phyloP scores from a whole-genome alignment of 2,329 filamentous ascomycete species.

The Verticillium klebahnii region DNA sequence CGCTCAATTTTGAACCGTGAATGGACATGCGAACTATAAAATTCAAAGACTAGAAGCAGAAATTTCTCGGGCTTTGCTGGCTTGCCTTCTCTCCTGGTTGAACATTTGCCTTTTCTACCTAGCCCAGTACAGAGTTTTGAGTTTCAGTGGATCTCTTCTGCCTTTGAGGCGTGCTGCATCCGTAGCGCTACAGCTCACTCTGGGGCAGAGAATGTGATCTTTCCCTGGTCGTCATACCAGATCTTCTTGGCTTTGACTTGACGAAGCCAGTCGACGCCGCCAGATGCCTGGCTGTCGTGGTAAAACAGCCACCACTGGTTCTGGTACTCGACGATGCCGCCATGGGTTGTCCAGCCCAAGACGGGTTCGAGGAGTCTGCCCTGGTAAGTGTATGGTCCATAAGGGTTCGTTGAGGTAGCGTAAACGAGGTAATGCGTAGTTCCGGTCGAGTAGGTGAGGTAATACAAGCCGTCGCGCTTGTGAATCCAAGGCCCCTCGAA shows the following conservation, averaged over 20 bases:
- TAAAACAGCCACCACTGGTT: slow-evolving; percentile 72
- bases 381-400: slow-evolving; percentile 68
- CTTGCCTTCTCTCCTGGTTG: no score
- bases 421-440: slow-evolving; percentile 73
- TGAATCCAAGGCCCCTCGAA: slow-evolving; percentile 81
- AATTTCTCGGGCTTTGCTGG: no score
- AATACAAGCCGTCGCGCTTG: slow-evolving; percentile 64
- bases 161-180: no score
- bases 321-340: slow-evolving; percentile 70
- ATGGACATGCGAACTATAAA: no score
- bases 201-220: slow-evolving; percentile 36
- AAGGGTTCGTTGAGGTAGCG: slow-evolving; percentile 57
- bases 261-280: slow-evolving; percentile 65
- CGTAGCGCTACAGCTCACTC: no score
- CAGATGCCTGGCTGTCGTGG: slow-evolving; percentile 66
- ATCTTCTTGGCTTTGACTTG: slow-evolving; percentile 73
- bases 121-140: no score
- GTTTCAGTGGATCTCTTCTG: no score
- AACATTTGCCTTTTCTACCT: no score
- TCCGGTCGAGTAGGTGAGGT: slow-evolving; percentile 76
- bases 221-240: slow-evolving; percentile 62
- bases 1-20: no score
- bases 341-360: slow-evolving; percentile 76
- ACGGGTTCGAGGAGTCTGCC: slow-evolving; percentile 72
- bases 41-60: no score